These are phyloP conservation scores for Pestalotiopsis sp. DNA, from an alignment of 2,329 filamentous ascomycete species.

Conservation along the genomic window DNA sequence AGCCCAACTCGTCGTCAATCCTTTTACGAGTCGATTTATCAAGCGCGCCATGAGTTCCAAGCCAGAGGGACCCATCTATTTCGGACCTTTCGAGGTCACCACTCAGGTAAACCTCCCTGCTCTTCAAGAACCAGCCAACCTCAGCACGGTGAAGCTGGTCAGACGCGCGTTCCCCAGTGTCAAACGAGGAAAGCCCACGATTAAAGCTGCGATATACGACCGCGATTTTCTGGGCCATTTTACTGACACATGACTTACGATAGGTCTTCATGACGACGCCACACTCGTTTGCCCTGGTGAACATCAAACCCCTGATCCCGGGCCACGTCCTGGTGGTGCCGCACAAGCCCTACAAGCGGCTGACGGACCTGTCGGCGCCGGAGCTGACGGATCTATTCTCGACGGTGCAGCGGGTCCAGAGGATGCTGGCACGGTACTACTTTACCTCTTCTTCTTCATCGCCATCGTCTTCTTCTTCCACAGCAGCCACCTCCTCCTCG, in stretches of 20 bases:
- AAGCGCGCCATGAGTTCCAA: conserved; percentile 19
- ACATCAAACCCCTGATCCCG: conserved; percentile 90
- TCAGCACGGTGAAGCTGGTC: not conserved
- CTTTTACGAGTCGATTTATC: conserved; percentile 7
- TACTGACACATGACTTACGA: not conserved
- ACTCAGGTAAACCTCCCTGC: conserved; percentile 58
- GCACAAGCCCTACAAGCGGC: conserved; percentile 66
- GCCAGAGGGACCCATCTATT: conserved; percentile 52
- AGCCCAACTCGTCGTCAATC: conserved; percentile 15
- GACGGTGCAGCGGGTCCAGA: conserved; percentile 82
- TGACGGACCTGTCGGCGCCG: conserved; percentile 71
- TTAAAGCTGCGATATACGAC: no score
- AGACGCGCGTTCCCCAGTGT: not conserved
- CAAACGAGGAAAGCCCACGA: no score
- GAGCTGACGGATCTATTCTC: conserved; percentile 84
- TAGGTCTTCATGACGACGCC: conserved; percentile 87
- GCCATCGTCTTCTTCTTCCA: not conserved
- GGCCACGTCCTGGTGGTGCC: conserved; percentile 94
- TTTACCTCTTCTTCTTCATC: conserved; percentile 38
- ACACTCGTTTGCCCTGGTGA: conserved; percentile 85
- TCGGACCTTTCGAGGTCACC: conserved; percentile 78
- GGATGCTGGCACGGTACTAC: conserved; percentile 67
- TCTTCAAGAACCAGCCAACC: conserved; percentile 4
- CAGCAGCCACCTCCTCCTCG: not conserved
- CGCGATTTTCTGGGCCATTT: no score